phyloP scores from a whole-genome alignment of 2,329 filamentous ascomycete genomes.

The Sporothrix humicola region DNA sequence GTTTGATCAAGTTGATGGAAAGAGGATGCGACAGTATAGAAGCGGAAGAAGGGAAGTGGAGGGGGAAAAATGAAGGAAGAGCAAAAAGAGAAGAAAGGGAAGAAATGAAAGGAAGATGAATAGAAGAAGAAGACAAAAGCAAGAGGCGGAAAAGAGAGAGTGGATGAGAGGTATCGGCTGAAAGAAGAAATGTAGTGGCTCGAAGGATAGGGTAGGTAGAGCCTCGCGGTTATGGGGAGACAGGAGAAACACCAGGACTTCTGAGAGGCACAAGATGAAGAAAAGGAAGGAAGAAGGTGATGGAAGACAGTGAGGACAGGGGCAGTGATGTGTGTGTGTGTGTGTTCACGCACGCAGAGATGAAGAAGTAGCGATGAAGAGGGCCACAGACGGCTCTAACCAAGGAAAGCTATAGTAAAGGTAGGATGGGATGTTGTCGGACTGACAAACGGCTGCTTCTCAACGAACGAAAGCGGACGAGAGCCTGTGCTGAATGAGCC shows the following conservation, averaged over 20 bases:
- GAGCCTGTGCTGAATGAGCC: not conserved
- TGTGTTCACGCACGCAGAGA: not conserved
- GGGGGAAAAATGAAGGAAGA: slow-evolving; percentile 11
- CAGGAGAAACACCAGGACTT: not conserved
- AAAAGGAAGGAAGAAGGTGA: not conserved
- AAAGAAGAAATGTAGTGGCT: not conserved
- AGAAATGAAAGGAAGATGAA: not conserved
- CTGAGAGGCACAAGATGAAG: not conserved
- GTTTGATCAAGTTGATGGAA: not conserved
- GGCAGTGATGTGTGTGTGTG: not conserved
- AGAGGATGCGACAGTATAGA: not conserved
- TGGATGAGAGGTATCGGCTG: not conserved
- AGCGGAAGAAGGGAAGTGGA: slow-evolving; percentile 4
- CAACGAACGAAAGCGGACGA: not conserved
- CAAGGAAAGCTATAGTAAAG: no score
- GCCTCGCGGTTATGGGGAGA: not conserved
- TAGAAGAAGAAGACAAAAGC: not conserved
- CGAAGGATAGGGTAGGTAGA: not conserved
- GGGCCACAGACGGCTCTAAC: not conserved
- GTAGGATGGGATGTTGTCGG: not conserved
- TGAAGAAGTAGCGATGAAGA: not conserved
- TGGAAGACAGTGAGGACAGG: not conserved
- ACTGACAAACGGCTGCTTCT: not conserved
- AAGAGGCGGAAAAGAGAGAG: not conserved
- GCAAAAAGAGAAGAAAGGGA: slow-evolving; percentile 12